These are phyloP conservation scores for Candida loeiensis DNA, from an alignment of 805 yeast species.

Conservation along the genomic window DNA sequence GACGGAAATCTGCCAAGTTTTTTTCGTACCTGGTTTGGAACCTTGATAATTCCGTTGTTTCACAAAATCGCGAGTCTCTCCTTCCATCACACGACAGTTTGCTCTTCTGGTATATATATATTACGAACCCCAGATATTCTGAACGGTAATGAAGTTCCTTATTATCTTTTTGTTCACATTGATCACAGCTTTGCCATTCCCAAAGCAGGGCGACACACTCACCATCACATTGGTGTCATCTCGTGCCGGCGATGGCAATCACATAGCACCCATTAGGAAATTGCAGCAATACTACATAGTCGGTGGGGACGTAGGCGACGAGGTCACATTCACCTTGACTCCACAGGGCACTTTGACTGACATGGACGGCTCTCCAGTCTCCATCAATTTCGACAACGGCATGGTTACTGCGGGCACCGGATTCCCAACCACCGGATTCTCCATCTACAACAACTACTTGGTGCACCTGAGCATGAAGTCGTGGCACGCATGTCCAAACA, in stretches of 20 bases:
- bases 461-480: constrained; percentile 5
- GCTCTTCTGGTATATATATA: too few species aligned
- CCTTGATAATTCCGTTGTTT: too few species aligned
- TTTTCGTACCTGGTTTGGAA: too few species aligned
- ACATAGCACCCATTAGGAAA: constrained; percentile 7
- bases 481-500: constrained; percentile 7
- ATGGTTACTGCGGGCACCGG: constrained; percentile 1
- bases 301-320: constrained; percentile 5
- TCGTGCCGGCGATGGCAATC: constrained; percentile 7
- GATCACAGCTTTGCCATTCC: constrained; percentile 1
- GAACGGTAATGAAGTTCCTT: not conserved
- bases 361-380: constrained; percentile 5
- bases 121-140: too few species aligned
- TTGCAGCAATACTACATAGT: not conserved
- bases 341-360: constrained; percentile 5
- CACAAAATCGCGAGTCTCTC: too few species aligned
- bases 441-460: constrained; percentile 6
- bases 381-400: not conserved
- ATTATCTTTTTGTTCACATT: not conserved
- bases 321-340: constrained; percentile 1
- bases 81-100: too few species aligned
- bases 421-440: constrained; percentile 3
- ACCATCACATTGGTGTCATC: constrained; percentile 2
- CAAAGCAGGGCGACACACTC: not conserved
- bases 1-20: too few species aligned